Evolutionary conservation across 495 filamentous ascomycete genomes (phyloP).

Genomic region (Xylaria acuta): DNA sequence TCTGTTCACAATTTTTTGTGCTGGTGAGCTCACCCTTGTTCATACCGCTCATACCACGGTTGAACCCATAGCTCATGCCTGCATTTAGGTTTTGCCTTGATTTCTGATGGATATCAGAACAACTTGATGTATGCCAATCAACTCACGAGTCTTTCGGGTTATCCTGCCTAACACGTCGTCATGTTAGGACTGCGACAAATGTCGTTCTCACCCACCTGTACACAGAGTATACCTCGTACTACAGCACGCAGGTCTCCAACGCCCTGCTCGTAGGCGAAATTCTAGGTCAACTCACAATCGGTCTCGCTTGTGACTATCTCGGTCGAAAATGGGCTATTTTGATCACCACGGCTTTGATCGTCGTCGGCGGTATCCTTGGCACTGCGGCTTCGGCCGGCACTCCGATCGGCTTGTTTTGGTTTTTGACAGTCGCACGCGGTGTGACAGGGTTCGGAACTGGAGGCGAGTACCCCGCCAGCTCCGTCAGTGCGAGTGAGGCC

Average conservation of each 20-base stretch:
- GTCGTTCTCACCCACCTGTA: constrained; percentile 57
- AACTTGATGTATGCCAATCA: constrained; percentile 49
- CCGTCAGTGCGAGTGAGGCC: constrained; percentile 53
- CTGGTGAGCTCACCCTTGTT: constrained; percentile 18
- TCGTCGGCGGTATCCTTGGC: constrained; percentile 59
- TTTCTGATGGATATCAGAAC: constrained; percentile 62
- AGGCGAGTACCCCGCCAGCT: constrained; percentile 51
- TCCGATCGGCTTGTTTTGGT: constrained; percentile 60
- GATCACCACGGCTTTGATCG: constrained; percentile 58
- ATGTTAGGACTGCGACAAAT: constrained; percentile 56
- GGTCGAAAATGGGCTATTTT: constrained; percentile 61
- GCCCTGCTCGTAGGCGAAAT: constrained; percentile 61
- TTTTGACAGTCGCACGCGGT: constrained; percentile 61
- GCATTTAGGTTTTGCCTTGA: constrained; percentile 53
- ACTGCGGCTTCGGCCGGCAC: constrained; percentile 53
- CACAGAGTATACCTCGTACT: constrained; percentile 53
- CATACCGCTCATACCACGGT: background rate
- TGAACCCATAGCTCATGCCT: background rate
- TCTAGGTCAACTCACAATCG: constrained; percentile 58
- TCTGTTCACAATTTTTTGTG: constrained; percentile 27
- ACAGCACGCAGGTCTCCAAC: constrained; percentile 49
- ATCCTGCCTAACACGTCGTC: background rate
- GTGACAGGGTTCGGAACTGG: constrained; percentile 60
- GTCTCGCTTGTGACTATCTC: constrained; percentile 58
- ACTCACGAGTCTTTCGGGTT: background rate